These are phyloP conservation scores for Elymus sibiricus DNA, from an alignment of 176 grass and related monocot genomes.

Conservation along the genomic window DNA sequence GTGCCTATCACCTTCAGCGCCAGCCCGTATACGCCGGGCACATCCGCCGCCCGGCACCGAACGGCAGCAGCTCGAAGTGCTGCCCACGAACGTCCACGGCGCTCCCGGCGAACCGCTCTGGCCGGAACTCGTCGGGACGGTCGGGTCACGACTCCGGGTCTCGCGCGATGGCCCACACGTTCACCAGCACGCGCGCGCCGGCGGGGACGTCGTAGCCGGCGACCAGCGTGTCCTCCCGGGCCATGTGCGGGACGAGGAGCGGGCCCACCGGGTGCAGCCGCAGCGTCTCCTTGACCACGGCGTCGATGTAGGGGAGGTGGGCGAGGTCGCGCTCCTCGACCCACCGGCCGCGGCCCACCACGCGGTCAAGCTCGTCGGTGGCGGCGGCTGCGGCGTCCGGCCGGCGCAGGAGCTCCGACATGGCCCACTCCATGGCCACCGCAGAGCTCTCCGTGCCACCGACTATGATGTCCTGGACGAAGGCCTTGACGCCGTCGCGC, in stretches of 20 bases:
- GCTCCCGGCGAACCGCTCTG: constrained; percentile 44
- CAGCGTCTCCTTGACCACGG: not conserved
- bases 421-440: constrained; percentile 49
- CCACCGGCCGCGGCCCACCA: constrained; percentile 8
- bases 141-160: constrained; percentile 33
- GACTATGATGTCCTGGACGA: constrained; percentile 51
- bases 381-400: constrained; percentile 14
- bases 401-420: constrained; percentile 40
- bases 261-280: constrained; percentile 13
- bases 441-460: not conserved
- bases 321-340: constrained; percentile 39
- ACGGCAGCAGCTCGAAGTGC: constrained; percentile 54
- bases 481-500: constrained; percentile 40
- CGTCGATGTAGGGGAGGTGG: constrained; percentile 43
- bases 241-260: constrained; percentile 37
- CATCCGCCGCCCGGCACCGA: constrained; percentile 48
- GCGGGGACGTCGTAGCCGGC: constrained; percentile 53
- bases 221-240: constrained; percentile 25
- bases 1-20: constrained; percentile 47
- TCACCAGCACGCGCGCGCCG: constrained; percentile 44
- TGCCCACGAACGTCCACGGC: constrained; percentile 37
- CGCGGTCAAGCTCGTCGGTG: constrained; percentile 50
- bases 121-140: constrained; percentile 28
- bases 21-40: constrained; percentile 46
- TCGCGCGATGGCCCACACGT: constrained; percentile 30